phyloP scores from a whole-genome alignment of 495 filamentous ascomycete species.

The Lasiosphaeria hispida region DNA sequence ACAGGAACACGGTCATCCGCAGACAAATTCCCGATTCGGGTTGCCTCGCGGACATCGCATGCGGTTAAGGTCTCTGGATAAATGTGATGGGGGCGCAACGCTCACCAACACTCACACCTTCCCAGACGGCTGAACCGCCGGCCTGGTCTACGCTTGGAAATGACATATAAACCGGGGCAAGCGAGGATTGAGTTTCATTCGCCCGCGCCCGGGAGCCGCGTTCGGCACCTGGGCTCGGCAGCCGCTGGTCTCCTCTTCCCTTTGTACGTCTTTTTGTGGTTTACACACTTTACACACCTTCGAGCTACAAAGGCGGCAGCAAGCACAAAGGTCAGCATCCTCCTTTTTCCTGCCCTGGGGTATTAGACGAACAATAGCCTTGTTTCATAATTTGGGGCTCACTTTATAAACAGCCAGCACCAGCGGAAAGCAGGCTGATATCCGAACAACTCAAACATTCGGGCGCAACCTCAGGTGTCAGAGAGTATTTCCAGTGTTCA shows the following conservation, averaged over 20 bases:
- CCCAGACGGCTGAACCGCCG: not conserved
- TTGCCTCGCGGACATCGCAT: not conserved
- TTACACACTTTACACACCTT: too few relatives aligned
- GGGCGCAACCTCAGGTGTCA: too few relatives aligned
- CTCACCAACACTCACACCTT: not conserved
- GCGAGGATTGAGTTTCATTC: not conserved
- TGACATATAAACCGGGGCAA: not conserved
- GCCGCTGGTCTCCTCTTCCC: not conserved
- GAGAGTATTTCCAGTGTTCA: too few relatives aligned
- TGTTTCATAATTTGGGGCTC: too few relatives aligned
- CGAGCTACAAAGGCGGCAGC: too few relatives aligned
- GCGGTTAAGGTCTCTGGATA: not conserved
- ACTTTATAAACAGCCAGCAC: too few relatives aligned
- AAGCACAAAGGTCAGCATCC: too few relatives aligned
- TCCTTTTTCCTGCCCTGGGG: too few relatives aligned
- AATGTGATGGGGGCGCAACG: not conserved
- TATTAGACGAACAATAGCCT: too few relatives aligned
- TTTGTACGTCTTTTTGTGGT: too few relatives aligned
- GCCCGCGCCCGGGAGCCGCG: not conserved
- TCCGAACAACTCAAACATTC: too few relatives aligned
- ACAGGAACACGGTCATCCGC: not conserved
- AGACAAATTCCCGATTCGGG: not conserved
- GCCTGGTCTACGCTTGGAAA: not conserved
- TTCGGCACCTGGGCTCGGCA: conserved; percentile 3
- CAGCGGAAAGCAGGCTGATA: too few relatives aligned